phyloP scores from a whole-genome alignment of 768 basidiomycete species.

The Xanthoconium purpureum region DNA sequence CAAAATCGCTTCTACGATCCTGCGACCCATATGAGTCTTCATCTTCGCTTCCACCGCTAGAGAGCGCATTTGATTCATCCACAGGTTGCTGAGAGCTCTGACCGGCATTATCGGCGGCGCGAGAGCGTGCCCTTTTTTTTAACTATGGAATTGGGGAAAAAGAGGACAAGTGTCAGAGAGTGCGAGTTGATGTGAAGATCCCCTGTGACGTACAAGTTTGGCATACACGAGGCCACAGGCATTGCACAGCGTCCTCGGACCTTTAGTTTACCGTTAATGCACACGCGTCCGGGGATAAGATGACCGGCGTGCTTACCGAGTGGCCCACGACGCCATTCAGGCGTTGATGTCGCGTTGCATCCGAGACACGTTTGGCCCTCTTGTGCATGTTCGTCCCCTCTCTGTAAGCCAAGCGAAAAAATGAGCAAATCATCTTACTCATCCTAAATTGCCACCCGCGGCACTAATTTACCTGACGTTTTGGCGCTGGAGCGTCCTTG shows the following conservation, averaged over 20 bases:
- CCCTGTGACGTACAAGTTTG: slow-evolving; percentile 62
- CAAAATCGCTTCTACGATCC: slow-evolving; percentile 35
- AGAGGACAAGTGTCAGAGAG: slow-evolving; percentile 20
- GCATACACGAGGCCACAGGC: slow-evolving; percentile 86
- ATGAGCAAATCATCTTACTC: slow-evolving; percentile 24
- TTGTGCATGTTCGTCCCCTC: slow-evolving; percentile 41
- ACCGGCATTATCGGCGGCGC: slow-evolving; percentile 24
- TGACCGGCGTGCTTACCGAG: slow-evolving; percentile 52
- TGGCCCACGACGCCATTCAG: slow-evolving; percentile 83
- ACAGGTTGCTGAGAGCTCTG: slow-evolving; percentile 29
- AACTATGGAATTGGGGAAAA: slow-evolving; percentile 20
- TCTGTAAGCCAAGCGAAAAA: slow-evolving; percentile 24
- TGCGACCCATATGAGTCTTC: slow-evolving; percentile 35
- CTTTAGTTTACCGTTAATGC: slow-evolving; percentile 39
- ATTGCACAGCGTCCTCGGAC: slow-evolving; percentile 81
- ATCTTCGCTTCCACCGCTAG: slow-evolving; percentile 34
- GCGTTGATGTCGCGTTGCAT: slow-evolving; percentile 80
- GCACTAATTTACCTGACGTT: slow-evolving; percentile 35
- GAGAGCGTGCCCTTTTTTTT: slow-evolving; percentile 35
- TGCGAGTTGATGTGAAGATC: slow-evolving; percentile 16
- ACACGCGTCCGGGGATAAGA: slow-evolving; percentile 23
- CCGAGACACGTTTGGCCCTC: slow-evolving; percentile 78
- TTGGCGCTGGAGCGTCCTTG: slow-evolving; percentile 30
- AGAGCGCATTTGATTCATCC: slow-evolving; percentile 24
- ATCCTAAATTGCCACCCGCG: slow-evolving; percentile 22